Evolutionary conservation across 805 yeast species (phyloP), one percentile per base, ranked within the genome.

Genomic region (Candida ortonii): DNA sequence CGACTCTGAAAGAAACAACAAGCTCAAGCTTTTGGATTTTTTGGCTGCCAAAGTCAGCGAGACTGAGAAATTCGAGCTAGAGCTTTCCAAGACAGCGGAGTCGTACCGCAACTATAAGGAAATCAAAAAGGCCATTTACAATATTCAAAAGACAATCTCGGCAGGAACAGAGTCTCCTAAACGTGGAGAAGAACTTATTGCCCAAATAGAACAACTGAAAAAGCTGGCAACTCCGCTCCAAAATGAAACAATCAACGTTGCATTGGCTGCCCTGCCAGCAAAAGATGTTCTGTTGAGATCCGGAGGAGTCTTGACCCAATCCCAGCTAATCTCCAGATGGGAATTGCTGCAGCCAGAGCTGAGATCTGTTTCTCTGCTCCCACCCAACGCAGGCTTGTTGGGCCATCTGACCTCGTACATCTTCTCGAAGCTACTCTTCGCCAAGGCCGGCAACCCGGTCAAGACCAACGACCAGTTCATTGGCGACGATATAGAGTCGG

Each of bases 331-430:
- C 42, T 70, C 84, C 25, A 78, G 95, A 52, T 86, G 95, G 85
- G 76, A 78, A 45, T 65, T 80, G 34, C 70, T 93, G 40, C 80
- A 73, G 15, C 93, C 94, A 11, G 95, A 90, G 64, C 76, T 93
- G 55, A 80, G 95, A 61, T 77, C 87, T 19, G 89, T 94, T 6
- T 79, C 96, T 4, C 66, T 93, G 49, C 74, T 89, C 43, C 97
- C 97, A 36, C 95, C 94, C 49, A 85, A 90, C 54, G 95, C 98
- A 16, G 98, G 98, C 54, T 73, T 93, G 35, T 74, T 90, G 50
- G 97, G 96, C 19, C 96, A 93, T 61, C 59, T 88, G 26, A 73
- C 94, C 6, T 89, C 97, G 12, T 69, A 72, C 46, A 36, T 87
- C 7, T 84, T 89, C 56, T 82, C 95, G 22, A 76, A 73, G 49